Percentiles rank a stretch among this genome's conserved stretches.
phyloP scores from a whole-genome alignment of 1,284 basidiomycete genomes.

The Leccinum griseonigrum region DNA sequence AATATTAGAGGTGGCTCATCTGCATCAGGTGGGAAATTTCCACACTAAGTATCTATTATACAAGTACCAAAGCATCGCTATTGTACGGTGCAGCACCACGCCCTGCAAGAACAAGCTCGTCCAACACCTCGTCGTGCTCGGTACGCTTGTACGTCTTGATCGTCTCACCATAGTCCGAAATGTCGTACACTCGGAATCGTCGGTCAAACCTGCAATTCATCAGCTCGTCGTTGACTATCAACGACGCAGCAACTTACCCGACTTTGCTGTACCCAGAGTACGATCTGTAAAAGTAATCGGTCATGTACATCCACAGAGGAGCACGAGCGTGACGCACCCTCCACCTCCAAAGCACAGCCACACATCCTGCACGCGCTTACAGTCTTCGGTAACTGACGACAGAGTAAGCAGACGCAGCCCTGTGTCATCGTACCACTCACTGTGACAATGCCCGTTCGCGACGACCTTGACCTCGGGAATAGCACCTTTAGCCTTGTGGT shows the following conservation, averaged over 20 bases:
- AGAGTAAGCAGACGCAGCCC: conserved; percentile 13
- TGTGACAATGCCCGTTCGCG: conserved; percentile 85
- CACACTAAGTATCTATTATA: background rate
- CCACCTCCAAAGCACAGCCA: conserved; percentile 98
- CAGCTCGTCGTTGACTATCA: background rate
- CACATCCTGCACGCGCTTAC: conserved; percentile 76
- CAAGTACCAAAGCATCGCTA: background rate
- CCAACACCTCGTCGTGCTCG: conserved; percentile 68
- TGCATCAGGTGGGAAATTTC: background rate
- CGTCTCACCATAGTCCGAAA: conserved; percentile 86
- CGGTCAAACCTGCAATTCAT: conserved; percentile 66
- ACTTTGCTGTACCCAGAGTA: conserved; percentile 84
- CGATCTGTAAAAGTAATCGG: conserved; percentile 44
- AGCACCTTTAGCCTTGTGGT: conserved; percentile 48
- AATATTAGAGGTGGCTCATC: background rate
- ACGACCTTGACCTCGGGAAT: conserved; percentile 77
- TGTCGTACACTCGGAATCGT: conserved; percentile 83
- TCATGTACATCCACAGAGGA: background rate
- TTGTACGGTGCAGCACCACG: conserved; percentile 40
- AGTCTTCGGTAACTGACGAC: conserved; percentile 78
- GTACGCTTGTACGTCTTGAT: conserved; percentile 89
- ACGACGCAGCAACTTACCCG: conserved; percentile 44
- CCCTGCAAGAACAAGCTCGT: conserved; percentile 63
- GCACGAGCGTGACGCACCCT: conserved; percentile 45
- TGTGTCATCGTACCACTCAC: conserved; percentile 38